Evolutionary conservation across 2,329 filamentous ascomycete species (phyloP).

Genomic region (Fusarium sp.): DNA sequence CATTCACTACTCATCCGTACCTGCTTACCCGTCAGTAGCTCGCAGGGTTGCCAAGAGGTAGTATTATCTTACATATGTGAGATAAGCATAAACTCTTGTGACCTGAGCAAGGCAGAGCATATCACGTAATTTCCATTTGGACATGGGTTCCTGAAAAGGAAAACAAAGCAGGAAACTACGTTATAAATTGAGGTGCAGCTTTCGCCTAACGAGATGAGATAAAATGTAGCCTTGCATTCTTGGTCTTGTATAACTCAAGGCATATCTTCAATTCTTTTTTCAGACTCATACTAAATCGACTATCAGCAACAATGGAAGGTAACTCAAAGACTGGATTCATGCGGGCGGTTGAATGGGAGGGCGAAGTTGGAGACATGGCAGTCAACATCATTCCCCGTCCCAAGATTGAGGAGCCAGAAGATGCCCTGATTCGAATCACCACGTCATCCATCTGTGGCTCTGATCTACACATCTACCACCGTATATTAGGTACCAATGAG

Average conservation of each 20-base stretch:
- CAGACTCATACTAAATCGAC: no score
- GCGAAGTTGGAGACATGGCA: slow-evolving; percentile 15
- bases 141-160: rapidly evolving
- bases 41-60: not conserved
- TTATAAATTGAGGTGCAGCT: no score
- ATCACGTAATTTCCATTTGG: not conserved
- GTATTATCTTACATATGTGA: slow-evolving; percentile 7
- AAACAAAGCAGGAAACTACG: no score
- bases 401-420: slow-evolving; percentile 11
- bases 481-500: not conserved
- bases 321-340: slow-evolving; percentile 4
- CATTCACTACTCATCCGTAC: not conserved
- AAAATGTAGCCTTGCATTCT: not conserved
- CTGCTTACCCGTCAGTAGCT: not conserved
- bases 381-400: slow-evolving; percentile 18
- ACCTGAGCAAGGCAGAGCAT: not conserved
- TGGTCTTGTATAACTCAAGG: no score
- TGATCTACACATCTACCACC: slow-evolving; percentile 20
- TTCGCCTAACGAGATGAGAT: no score
- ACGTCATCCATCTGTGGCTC: slow-evolving; percentile 12
- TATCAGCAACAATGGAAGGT: no score
- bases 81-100: slow-evolving; percentile 9
- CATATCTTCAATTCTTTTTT: no score
- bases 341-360: slow-evolving; percentile 26
- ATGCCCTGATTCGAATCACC: slow-evolving; percentile 16